phyloP scores from a whole-genome alignment of 306 rosid species.

The Alnus glutinosa region DNA sequence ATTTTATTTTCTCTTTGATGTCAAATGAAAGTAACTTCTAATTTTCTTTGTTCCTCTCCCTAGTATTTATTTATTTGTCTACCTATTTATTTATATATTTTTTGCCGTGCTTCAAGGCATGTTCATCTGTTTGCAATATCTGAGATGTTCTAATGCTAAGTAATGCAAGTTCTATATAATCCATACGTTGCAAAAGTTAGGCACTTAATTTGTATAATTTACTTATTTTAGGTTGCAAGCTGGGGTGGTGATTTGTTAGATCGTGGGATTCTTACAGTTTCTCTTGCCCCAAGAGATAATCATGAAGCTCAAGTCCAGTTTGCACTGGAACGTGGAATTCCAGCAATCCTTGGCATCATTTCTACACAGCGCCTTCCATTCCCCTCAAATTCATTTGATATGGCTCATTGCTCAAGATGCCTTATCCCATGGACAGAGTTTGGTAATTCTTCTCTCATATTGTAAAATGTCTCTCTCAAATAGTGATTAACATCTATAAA shows the following conservation, averaged over 20 bases:
- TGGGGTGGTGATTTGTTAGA: conserved; percentile 99
- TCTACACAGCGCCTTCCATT: conserved; percentile 96
- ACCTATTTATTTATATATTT: neutral
- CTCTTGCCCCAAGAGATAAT: conserved; percentile 99
- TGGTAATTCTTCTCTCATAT: conserved; percentile 49
- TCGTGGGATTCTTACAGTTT: conserved; percentile 80
- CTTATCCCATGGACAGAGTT: conserved; percentile 99
- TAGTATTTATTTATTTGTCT: conserved; percentile 8
- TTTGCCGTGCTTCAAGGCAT: neutral
- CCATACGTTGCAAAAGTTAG: neutral
- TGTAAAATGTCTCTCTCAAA: neutral
- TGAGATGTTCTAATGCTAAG: neutral
- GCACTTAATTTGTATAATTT: conserved; percentile 23
- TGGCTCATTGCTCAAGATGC: conserved; percentile 99
- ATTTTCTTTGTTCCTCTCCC: neutral
- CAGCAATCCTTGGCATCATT: conserved; percentile 94
- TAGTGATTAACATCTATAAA: neutral
- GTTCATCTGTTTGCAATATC: neutral
- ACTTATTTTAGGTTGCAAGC: conserved; percentile 79
- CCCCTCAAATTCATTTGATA: conserved; percentile 90
- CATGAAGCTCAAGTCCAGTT: conserved; percentile 99
- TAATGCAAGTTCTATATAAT: neutral
- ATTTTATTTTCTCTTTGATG: neutral
- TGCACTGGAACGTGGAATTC: conserved; percentile 97
- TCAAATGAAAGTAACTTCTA: neutral